phyloP scores from a whole-genome alignment of 805 yeast genomes.

The Barnettozyma pratensis region DNA sequence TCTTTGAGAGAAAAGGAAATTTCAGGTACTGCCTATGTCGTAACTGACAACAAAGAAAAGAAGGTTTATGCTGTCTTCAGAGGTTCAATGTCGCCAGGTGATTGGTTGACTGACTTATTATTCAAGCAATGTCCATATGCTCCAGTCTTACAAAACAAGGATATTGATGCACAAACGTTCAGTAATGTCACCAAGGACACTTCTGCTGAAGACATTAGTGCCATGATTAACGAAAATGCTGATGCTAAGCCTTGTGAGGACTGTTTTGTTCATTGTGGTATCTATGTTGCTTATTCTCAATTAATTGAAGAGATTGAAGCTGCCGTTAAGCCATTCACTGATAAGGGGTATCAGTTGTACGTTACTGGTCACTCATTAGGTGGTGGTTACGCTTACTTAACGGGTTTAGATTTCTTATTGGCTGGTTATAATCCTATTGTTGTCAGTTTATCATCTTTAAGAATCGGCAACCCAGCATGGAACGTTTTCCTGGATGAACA shows the following conservation, averaged over 20 bases:
- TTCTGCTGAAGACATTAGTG: neutral
- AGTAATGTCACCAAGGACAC: neutral
- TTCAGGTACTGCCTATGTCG: constrained; percentile 50
- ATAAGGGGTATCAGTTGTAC: constrained; percentile 44
- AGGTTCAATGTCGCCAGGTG: constrained; percentile 58
- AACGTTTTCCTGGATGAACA: constrained; percentile 46
- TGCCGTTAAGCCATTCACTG: constrained; percentile 28
- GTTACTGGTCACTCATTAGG: constrained; percentile 76
- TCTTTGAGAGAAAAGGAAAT: constrained; percentile 29
- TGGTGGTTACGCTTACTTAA: constrained; percentile 61
- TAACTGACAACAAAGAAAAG: constrained; percentile 39
- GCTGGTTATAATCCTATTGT: constrained; percentile 51
- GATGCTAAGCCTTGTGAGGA: constrained; percentile 33
- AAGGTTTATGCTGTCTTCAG: constrained; percentile 50
- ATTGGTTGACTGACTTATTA: constrained; percentile 58
- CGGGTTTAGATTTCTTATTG: constrained; percentile 55
- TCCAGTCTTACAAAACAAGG: constrained; percentile 30
- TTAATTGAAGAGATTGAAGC: constrained; percentile 34
- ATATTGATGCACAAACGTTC: neutral
- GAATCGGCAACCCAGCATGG: constrained; percentile 52
- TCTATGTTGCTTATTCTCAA: constrained; percentile 40
- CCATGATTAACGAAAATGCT: neutral
- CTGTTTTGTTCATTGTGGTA: constrained; percentile 65
- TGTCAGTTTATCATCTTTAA: constrained; percentile 62
- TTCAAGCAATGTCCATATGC: constrained; percentile 40